Base-by-base conservation (phyloP, 2,329 filamentous ascomycete genomes). In the Colletotrichum siamense region DNA sequence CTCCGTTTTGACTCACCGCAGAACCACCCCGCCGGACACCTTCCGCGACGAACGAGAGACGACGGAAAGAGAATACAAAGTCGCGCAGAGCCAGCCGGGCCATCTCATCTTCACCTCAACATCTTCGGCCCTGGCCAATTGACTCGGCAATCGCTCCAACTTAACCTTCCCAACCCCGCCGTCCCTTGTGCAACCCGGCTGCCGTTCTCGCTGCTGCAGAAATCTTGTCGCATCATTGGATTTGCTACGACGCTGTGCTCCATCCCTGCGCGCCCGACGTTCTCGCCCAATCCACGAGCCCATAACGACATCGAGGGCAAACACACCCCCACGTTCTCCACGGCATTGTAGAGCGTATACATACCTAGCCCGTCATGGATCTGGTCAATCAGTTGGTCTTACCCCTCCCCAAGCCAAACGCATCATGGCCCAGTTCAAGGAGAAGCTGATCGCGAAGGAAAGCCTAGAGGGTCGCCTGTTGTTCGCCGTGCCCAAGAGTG, bases 401-500 rank as follows among this genome's bases (percentile, higher is more conserved):
- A 69, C 69, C 71, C 73, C 70, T 66, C 65, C 63, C 28, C 30
- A 34, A 44, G 28, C 16, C 67, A 32, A 16, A 32, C 30, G 7
- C 71, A 65, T 36, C 74, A 78, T 75, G 71, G 52, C 55, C 28
- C 62, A 32, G 73, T 76, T 73, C 73, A 62, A 30, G 76, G 77
- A 70, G 34, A 63, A 76, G 75, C 77, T 77, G 55, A 77, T 63
- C 22, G 57, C 57, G 28, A 73, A 69, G 57, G 69, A 78, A 77
- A 98, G 96, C 88, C 91, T 98, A 84, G 95, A 97, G 89, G 96
- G 96, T 83, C 94, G 97, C 79, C 91, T 99, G 73, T 92, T 99
- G 78, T 98, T 99, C 84, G 97, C 97, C 77, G 95, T 99, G n/a
- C 97, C 97, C 77, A 99, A 99, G 89, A 99, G 95, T 96, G 88